phyloP scores from a whole-genome alignment of 257 asterid species.

The Plantago elongata region DNA sequence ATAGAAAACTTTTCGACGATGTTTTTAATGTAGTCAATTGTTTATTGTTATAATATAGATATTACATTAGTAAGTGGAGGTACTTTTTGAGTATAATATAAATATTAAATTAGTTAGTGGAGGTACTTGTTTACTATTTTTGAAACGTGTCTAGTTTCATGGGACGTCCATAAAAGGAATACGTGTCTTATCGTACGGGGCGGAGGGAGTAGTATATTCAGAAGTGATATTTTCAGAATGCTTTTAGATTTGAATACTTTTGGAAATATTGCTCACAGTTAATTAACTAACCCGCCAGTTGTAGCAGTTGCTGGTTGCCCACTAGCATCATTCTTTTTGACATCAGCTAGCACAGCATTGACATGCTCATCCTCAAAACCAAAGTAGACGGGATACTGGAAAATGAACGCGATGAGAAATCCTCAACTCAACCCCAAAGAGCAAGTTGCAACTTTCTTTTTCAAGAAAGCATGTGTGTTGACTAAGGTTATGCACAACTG shows the following conservation, averaged over 20 bases:
- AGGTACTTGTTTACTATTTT: no score
- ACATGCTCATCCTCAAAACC: slow-evolving; percentile 77
- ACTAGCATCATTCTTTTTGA: slow-evolving; percentile 76
- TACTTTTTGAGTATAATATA: no score
- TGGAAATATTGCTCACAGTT: background rate
- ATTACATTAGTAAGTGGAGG: no score
- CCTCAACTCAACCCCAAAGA: slow-evolving; percentile 9
- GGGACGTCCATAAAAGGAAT: no score
- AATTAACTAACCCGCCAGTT: slow-evolving; percentile 90
- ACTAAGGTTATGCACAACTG: slow-evolving; percentile 1
- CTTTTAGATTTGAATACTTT: background rate
- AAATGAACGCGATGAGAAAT: slow-evolving; percentile 19
- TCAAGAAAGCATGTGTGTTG: background rate
- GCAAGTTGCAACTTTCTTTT: background rate
- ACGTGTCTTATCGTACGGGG: no score
- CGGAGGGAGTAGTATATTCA: no score
- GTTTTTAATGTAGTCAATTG: no score
- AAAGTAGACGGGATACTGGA: slow-evolving; percentile 95
- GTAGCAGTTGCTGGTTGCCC: slow-evolving; percentile 98
- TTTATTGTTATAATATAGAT: no score
- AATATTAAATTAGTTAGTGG: no score
- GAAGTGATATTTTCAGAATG: background rate
- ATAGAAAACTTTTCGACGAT: no score
- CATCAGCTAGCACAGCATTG: slow-evolving; percentile 69
- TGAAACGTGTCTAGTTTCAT: no score